Percentiles rank a stretch among this genome's conserved stretches.
Conservation (phyloP, 495 filamentous ascomycete species). For the Umbilicaria muhlenbergii region DNA sequence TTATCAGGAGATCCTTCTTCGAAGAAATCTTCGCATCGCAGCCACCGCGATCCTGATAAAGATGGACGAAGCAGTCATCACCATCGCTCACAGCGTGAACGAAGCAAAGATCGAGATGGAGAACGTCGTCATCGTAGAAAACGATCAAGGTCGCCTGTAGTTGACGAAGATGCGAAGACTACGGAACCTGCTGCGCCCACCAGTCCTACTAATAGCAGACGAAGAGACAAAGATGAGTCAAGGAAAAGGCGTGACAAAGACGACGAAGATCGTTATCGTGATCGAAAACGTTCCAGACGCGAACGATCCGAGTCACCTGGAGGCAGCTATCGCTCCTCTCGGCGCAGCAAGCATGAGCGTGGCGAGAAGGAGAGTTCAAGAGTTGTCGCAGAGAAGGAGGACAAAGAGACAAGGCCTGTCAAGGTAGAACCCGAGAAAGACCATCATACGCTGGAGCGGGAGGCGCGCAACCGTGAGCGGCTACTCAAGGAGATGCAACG, state of each 20-base stretch:
- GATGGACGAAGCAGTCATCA: constrained; percentile 27
- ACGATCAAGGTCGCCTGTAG: constrained; percentile 6
- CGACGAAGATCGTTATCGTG: constrained; percentile 27
- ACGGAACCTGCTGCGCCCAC: constrained; percentile 2
- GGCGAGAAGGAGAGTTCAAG: constrained; percentile 8
- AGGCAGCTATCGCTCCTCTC: constrained; percentile 23
- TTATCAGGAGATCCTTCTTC: constrained; percentile 33
- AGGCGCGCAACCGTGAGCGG: constrained; percentile 59
- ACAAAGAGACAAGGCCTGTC: constrained; percentile 6
- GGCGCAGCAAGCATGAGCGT: constrained; percentile 24
- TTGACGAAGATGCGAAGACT: constrained; percentile 8
- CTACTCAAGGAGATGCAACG: constrained; percentile 64
- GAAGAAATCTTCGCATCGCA: constrained; percentile 33
- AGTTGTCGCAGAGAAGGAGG: constrained; percentile 9
- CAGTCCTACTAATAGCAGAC: neutral
- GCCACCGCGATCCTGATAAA: constrained; percentile 26
- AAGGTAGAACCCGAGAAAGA: constrained; percentile 36
- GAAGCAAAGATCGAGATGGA: constrained; percentile 29
- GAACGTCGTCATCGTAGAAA: constrained; percentile 13
- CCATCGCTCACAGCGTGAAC: constrained; percentile 32
- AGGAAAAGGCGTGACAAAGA: constrained; percentile 23
- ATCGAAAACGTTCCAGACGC: constrained; percentile 38
- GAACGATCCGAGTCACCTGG: constrained; percentile 30
- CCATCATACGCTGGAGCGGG: constrained; percentile 60
- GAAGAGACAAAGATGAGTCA: constrained; percentile 3